Conservation (phyloP, 352 stramenopile genomes). For the Nothophytophthora sp. region DNA sequence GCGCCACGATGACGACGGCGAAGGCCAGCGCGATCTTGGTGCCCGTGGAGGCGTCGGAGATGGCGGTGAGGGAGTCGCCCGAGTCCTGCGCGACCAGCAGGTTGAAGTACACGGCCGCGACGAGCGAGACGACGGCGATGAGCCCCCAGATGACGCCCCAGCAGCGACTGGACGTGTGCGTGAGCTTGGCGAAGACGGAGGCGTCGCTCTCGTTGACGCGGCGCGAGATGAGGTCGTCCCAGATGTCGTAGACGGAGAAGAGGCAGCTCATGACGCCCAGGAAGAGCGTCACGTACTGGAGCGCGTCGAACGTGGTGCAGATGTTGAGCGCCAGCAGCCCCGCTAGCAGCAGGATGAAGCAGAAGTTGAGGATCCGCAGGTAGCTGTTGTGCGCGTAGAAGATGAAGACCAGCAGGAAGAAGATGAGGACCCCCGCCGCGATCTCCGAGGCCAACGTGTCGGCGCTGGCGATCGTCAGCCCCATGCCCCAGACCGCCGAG, state of each 20-base stretch:
- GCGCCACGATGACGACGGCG: conserved; percentile 49
- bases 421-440: conserved; percentile 82
- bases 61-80: conserved; percentile 41
- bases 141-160: conserved; percentile 90
- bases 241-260: conserved; percentile 92
- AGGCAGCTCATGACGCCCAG: conserved; percentile 91
- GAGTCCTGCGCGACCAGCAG: conserved; percentile 68
- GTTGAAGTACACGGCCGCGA: conserved; percentile 84
- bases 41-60: conserved; percentile 54
- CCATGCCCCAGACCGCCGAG: conserved; percentile 88
- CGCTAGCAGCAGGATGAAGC: conserved; percentile 84
- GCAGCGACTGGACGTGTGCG: conserved; percentile 88
- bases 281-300: conserved; percentile 89
- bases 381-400: conserved; percentile 89
- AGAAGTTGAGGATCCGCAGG: conserved; percentile 79
- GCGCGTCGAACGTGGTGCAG: conserved; percentile 55
- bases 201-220: conserved; percentile 90
- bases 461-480: conserved; percentile 74
- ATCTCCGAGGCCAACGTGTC: conserved; percentile 64
- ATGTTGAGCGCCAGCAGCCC: conserved; percentile 76
- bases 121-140: conserved; percentile 75
- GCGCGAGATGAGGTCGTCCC: conserved; percentile 90
- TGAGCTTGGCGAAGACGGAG: conserved; percentile 90
- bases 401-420: conserved; percentile 87
- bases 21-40: conserved; percentile 60